Evolutionary conservation across 148 eudicot genomes (phyloP), one percentile per base, ranked within the genome.

Genomic region (Tetragonia tetragonoides): DNA sequence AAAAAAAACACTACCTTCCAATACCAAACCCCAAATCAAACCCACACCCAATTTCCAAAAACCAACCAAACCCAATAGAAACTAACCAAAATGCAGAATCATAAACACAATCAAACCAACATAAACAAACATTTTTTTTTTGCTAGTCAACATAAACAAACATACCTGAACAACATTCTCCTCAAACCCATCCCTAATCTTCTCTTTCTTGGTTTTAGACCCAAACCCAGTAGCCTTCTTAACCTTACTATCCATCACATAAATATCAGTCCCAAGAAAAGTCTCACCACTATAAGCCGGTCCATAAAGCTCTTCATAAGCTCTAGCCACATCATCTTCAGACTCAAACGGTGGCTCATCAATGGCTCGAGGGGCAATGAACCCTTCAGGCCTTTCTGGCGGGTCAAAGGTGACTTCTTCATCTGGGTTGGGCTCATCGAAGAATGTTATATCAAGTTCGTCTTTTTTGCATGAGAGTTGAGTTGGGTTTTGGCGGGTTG

Each of bases 301-400:
- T 0, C 96, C 99, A 79, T 95, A 95, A 8, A 95, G 82, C 81
- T 92, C 96, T 78, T 95, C 99, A 46, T 87, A 95, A 2, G 96
- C 97, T n/a, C 64, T 23, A 1, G 92, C 93, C 3, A 91, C 82
- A 1, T 89, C 91, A 1, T 91, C 96, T 34, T 95, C 97, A 0
- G 87, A 24, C 75, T 92, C 96, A 7, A 80, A 63, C 0, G 97
- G 95, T 4, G 87, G 89, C 14, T 94, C 98, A 46, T 94, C 98
- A 61, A 94, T 82, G 17, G 89, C 70, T 1, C 90, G 88, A 0
- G 93, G 92, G 0, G 87, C 68, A 37, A 82, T 65, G 74, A 79
- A 94, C 66, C 81, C 95, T 2, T 94, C 97, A 1, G 97, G 97
- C 65, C 62, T 82, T 21, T 84, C 90, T 0, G 95, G 92, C 7